phyloP scores from a whole-genome alignment of 2,329 filamentous ascomycete genomes.

The Colletotrichum phormii region DNA sequence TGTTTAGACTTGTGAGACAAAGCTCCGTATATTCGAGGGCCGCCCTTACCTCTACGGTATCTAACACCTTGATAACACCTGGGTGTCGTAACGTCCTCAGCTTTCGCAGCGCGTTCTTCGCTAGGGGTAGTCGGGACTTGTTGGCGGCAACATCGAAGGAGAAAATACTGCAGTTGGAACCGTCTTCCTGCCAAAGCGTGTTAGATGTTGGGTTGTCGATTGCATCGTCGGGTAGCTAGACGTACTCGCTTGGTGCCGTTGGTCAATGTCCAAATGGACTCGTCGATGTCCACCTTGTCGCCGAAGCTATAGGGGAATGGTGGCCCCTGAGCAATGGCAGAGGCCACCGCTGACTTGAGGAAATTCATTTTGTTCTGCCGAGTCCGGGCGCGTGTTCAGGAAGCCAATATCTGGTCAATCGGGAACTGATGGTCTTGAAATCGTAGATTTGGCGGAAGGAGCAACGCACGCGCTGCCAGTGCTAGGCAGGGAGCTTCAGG shows the following conservation, averaged over 20 bases:
- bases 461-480: slow-evolving; percentile 30
- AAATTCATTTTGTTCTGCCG: slow-evolving; percentile 80
- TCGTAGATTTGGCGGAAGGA: slow-evolving; percentile 20
- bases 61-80: slow-evolving; percentile 92
- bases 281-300: slow-evolving; percentile 90
- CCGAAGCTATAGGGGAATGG: slow-evolving; percentile 94
- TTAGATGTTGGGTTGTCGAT: neutral
- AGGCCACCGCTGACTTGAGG: slow-evolving; percentile 96
- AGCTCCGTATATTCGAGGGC: slow-evolving; percentile 33
- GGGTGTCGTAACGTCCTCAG: slow-evolving; percentile 93
- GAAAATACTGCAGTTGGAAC: slow-evolving; percentile 95
- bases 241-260: slow-evolving; percentile 91
- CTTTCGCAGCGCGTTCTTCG: slow-evolving; percentile 94
- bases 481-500: slow-evolving; percentile 21
- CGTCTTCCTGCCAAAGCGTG: slow-evolving; percentile 78
- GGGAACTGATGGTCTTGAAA: slow-evolving; percentile 10
- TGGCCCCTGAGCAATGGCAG: slow-evolving; percentile 93
- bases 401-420: neutral
- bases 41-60: slow-evolving; percentile 83
- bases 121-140: slow-evolving; percentile 83
- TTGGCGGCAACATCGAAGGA: slow-evolving; percentile 90
- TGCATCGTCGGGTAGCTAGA: slow-evolving; percentile 15
- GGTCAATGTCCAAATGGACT: slow-evolving; percentile 96
- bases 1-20: slow-evolving; percentile 48
- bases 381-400: neutral